Evolutionary conservation across 2,329 filamentous ascomycete genomes (phyloP), one percentile per base, ranked within the genome.

Genomic region (Tolypocladium ophioglossoides): DNA sequence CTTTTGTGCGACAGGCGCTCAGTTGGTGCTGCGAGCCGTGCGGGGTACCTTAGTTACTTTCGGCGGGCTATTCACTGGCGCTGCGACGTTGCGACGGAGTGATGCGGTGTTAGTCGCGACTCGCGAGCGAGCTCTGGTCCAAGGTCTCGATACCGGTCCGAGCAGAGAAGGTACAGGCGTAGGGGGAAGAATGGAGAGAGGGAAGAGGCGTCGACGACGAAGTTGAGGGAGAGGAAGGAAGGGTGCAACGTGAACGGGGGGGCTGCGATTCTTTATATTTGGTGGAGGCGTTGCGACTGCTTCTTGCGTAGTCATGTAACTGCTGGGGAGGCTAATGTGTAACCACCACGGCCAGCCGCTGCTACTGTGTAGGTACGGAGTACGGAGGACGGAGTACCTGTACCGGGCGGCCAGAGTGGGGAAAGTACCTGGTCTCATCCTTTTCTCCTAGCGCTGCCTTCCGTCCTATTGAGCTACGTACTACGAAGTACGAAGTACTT

Each of bases 41-140:
- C 56, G 56, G 50, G 56, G 56, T 57, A 54, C 54, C 54, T 55
- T 38, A n/a, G n/a, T n/a, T n/a, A n/a, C 41, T 49, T 51, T 48
- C 30, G 24, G 39, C 18, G 22, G 50, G 37, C 10, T 24, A 37
- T 32, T 20, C 22, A 32, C 52, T n/a, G 52, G 39, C 35, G 22
- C 49, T 50, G 49, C 39, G 49, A 50, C 49, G 49, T 50, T 50
- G 49, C 49, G 49, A 18, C 35, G 48, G 20, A 30, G 27, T 16
- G 44, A n/a, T 32, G 27, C 12, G 6, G 41, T 18, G 41, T 24
- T 46, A 46, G 41, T n/a, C 12, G 41, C 24, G 24, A 18, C n/a
- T n/a, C n/a, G n/a, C n/a, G n/a, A n/a, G 41, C 24, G 24, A n/a
- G 14, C 41, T 46, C n/a, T 4, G 27, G n/a, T 46, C 8, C 44